These are phyloP conservation scores for Marsdenia floribunda DNA, from an alignment of 257 asterid species.

Conservation along the genomic window DNA sequence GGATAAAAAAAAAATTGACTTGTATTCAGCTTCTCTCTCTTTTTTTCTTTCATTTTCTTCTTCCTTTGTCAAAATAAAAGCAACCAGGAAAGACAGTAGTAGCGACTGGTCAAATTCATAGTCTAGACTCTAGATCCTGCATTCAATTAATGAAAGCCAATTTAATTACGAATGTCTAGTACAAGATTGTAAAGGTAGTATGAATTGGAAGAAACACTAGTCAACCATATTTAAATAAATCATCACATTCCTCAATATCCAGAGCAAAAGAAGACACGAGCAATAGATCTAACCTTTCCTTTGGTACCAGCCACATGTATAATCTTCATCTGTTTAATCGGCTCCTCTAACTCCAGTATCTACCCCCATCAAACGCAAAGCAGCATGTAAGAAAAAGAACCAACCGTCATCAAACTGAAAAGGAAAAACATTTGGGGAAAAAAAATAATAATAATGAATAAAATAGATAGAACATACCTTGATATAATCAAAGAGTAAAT, in stretches of 20 bases:
- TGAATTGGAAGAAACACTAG: background rate
- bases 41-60: no score
- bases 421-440: background rate
- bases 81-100: background rate
- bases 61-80: no score
- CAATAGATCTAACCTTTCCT: slow-evolving; percentile 64
- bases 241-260: background rate
- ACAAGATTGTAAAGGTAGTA: background rate
- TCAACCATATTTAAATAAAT: background rate
- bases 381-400: background rate
- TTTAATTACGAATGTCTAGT: background rate
- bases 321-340: slow-evolving; percentile 76
- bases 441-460: background rate
- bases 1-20: background rate
- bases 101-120: background rate
- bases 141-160: background rate
- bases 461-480: slow-evolving; percentile 37
- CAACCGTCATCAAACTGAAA: background rate
- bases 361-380: slow-evolving; percentile 23
- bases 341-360: slow-evolving; percentile 85
- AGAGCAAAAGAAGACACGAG: background rate
- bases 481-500: slow-evolving; percentile 67
- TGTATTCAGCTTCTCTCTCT: background rate
- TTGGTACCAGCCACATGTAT: slow-evolving; percentile 99
- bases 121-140: background rate